Conservation (phyloP, 352 stramenopile genomes). For the Pythium insidiosum region DNA sequence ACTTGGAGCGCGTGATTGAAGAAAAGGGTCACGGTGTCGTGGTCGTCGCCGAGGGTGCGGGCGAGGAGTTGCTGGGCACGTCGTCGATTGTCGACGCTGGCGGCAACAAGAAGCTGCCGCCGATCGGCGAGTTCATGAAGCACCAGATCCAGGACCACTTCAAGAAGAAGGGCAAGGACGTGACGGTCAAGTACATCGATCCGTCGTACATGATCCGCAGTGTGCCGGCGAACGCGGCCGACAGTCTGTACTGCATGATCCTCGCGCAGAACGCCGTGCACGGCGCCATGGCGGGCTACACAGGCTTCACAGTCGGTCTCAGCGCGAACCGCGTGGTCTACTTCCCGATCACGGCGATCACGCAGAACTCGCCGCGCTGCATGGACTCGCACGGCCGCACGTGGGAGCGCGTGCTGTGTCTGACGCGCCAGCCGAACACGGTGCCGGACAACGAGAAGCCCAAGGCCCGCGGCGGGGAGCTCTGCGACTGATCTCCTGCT, state of each 20-base stretch:
- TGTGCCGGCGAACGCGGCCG: conserved; percentile 90
- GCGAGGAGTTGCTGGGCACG: conserved; percentile 91
- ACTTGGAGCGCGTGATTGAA: conserved; percentile 88
- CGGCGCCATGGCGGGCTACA: conserved; percentile 97
- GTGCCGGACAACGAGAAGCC: conserved; percentile 29
- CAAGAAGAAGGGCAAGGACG: conserved; percentile 76
- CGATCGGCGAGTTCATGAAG: conserved; percentile 97
- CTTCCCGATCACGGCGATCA: conserved; percentile 82
- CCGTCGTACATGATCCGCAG: conserved; percentile 96
- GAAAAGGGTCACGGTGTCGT: conserved; percentile 96
- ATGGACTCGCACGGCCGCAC: conserved; percentile 84
- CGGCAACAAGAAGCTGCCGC: conserved; percentile 94
- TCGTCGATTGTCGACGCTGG: conserved; percentile 89
- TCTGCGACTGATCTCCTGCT: conserved; percentile 63
- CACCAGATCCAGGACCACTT: conserved; percentile 92
- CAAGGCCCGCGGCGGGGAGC: conserved; percentile 43
- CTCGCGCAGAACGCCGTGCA: conserved; percentile 98
- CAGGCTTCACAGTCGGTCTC: conserved; percentile 95
- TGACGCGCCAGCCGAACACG: conserved; percentile 94
- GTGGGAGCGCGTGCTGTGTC: conserved; percentile 93
- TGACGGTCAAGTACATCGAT: conserved; percentile 97
- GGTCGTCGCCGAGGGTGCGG: conserved; percentile 96
- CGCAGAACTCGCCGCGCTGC: conserved; percentile 83
- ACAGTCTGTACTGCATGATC: conserved; percentile 96
- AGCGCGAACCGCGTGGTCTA: conserved; percentile 96